phyloP scores from a whole-genome alignment of 768 basidiomycete species.

The Mycena metata region DNA sequence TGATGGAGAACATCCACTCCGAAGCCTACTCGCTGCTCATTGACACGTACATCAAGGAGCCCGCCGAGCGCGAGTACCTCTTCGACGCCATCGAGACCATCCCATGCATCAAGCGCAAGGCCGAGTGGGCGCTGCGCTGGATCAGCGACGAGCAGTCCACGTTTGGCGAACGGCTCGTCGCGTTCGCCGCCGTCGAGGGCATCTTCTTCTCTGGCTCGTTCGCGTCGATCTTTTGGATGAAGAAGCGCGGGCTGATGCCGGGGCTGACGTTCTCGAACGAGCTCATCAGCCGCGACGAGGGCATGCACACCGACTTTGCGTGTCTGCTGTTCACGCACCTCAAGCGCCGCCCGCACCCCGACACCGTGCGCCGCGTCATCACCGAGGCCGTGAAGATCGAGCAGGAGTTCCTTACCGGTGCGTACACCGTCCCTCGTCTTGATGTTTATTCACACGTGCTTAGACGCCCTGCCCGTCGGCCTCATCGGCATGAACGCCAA shows the following conservation, averaged over 20 bases:
- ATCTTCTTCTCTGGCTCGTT: constrained; percentile 87
- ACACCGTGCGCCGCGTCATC: constrained; percentile 70
- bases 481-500: constrained; percentile 82
- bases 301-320: constrained; percentile 87
- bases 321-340: constrained; percentile 82
- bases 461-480: constrained; percentile 74
- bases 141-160: constrained; percentile 73
- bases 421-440: background rate
- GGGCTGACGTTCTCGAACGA: constrained; percentile 89
- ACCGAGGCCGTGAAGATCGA: constrained; percentile 77
- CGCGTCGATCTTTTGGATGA: constrained; percentile 86
- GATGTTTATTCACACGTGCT: too few relatives aligned
- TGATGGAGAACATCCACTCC: constrained; percentile 90
- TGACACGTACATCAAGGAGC: constrained; percentile 82
- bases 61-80: constrained; percentile 69
- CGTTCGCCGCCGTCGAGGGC: constrained; percentile 87
- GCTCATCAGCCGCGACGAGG: constrained; percentile 86
- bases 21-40: constrained; percentile 87
- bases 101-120: constrained; percentile 79
- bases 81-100: constrained; percentile 85
- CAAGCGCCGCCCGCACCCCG: constrained; percentile 73
- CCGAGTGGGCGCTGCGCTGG: constrained; percentile 84
- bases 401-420: constrained; percentile 76
- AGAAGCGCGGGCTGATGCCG: constrained; percentile 87
- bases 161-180: constrained; percentile 81